phyloP scores from a whole-genome alignment of 163 green algal genomes.

The Trebouxia gelatinosa region DNA sequence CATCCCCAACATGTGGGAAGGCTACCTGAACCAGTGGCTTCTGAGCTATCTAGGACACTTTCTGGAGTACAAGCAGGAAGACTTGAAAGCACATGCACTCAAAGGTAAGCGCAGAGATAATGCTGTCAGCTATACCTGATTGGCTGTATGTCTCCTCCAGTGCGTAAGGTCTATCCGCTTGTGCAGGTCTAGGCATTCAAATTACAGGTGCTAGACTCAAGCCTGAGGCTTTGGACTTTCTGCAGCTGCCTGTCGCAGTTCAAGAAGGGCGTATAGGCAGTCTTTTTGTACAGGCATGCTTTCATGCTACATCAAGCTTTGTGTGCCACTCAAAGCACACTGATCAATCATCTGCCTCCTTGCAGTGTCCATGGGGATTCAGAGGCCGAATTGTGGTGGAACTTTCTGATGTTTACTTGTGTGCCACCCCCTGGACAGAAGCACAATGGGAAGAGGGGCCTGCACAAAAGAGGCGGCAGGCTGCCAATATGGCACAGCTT shows the following conservation, averaged over 20 bases:
- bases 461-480: constrained; percentile 50
- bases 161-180: too few species aligned
- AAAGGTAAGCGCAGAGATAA: constrained; percentile 25
- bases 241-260: constrained; percentile 79
- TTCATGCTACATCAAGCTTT: too few species aligned
- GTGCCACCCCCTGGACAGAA: constrained; percentile 44
- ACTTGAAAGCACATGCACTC: constrained; percentile 74
- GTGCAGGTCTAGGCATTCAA: too few species aligned
- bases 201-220: too few species aligned
- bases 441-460: constrained; percentile 62
- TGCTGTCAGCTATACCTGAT: too few species aligned
- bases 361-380: constrained; percentile 64
- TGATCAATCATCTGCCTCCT: background rate
- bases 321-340: too few species aligned
- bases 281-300: constrained; percentile 72
- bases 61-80: constrained; percentile 79
- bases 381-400: constrained; percentile 54
- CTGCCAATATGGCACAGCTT: constrained; percentile 74
- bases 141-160: too few species aligned
- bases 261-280: constrained; percentile 64
- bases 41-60: constrained; percentile 77
- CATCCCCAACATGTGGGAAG: constrained; percentile 83
- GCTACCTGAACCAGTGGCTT: constrained; percentile 71
- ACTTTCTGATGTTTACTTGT: constrained; percentile 59
- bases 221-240: constrained; percentile 78